These are phyloP conservation scores for Pterulicium gracile DNA, from an alignment of 1,284 basidiomycete species.

Conservation along the genomic window DNA sequence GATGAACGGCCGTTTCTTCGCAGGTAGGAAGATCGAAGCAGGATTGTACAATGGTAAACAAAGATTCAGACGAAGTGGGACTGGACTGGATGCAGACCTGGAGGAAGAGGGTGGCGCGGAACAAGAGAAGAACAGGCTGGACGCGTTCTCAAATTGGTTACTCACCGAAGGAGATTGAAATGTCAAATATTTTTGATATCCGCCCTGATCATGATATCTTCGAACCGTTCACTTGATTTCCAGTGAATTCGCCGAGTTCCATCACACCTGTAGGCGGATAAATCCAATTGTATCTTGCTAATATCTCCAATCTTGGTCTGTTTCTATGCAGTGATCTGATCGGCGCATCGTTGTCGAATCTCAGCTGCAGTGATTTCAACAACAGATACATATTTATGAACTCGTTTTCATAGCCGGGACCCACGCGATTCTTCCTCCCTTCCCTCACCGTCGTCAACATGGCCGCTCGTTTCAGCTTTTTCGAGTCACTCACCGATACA, in stretches of 20 bases:
- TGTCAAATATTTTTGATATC: no score
- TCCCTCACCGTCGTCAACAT: conserved; percentile 1
- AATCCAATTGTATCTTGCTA: no score
- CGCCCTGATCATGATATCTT: not conserved
- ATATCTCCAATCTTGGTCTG: no score
- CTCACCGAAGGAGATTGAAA: conserved; percentile 59
- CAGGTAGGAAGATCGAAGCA: conserved; percentile 75
- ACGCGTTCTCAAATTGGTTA: conserved; percentile 84
- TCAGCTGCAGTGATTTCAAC: no score
- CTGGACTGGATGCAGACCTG: conserved; percentile 31
- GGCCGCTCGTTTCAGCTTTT: not conserved
- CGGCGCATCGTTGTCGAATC: no score
- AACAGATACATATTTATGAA: no score
- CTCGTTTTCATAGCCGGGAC: no score
- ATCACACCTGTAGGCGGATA: no score
- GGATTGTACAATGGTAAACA: conserved; percentile 74
- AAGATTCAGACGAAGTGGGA: conserved; percentile 68
- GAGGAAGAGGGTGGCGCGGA: conserved; percentile 40
- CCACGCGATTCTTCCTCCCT: no score
- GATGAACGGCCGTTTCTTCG: conserved; percentile 95
- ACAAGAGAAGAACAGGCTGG: conserved; percentile 74
- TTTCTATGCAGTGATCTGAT: no score
- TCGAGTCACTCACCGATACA: not conserved
- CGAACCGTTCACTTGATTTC: not conserved
- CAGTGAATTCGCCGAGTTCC: no score